Base-by-base conservation (phyloP, 139 green algal genomes). In the Edaphochlamys debaryana region DNA sequence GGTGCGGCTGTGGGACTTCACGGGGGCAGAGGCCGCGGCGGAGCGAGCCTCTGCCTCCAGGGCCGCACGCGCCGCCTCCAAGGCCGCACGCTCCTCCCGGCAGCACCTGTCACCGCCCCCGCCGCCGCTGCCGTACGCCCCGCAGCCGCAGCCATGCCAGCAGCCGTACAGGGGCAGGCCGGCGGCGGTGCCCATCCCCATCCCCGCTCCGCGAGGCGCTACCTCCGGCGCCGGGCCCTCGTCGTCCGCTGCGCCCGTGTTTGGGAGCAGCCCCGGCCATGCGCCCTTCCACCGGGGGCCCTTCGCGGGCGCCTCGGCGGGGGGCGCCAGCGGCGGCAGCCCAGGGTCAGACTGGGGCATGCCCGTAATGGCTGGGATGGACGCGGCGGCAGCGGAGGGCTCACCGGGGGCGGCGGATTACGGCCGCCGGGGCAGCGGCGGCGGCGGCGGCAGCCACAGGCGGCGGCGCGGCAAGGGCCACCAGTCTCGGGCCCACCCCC, bases 1-100 rank as follows among this genome's bases (percentile, higher is more conserved):
- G 30, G 86, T 92, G 37, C 69, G 86, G 20, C 30, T 86, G 60
- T 92, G 82, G 78, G 88, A 92, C 79, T 92, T 92, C 79, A 90
- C 70, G 2, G 78, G 66, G 1, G 88, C 88, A 0, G 84, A 64
- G 25, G 80, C 86, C 4, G 79, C 76, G 20, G 82, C 79, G 41
- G 87, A 83, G 67, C 80, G 87, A 0, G 83, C 82, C 41, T 60
- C 87, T 15, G 83, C 83, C 23, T 50, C 73, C 0, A 62, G 66
- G 23, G 87, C 86, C 9, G 81, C 82, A 4, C 81, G 86, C 29
- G 58, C 68, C 67, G 67, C 67, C 11, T 15, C 52, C n/a, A 50
- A 66, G 56, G 68, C 68, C 4, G 64, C 15, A 7, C 52, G 79
- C 38, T 66, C 66, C 2, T 36, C 30, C 11, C 36, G 29, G 36